Evolutionary conservation across 1,139 yeast genomes (phyloP).

Genomic region (Sugiyamaella japonica): DNA sequence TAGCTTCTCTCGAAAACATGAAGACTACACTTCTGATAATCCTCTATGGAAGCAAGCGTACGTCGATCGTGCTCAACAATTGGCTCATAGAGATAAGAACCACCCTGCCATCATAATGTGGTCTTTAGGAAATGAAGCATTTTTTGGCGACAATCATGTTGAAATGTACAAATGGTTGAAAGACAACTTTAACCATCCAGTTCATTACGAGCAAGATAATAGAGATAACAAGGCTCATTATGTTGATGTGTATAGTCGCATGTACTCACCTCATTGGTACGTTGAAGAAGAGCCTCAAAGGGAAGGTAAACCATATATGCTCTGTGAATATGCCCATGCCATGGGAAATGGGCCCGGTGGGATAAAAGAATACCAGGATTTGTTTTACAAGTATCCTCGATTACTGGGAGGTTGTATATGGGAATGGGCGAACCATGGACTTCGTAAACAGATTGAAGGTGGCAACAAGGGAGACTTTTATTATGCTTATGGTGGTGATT

Average conservation of each 20-base stretch:
- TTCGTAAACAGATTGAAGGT: conserved; percentile 28
- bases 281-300: conserved; percentile 32
- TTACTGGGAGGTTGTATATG: conserved; percentile 44
- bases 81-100: conserved; percentile 40
- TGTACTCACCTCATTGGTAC: conserved; percentile 38
- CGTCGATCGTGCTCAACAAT: conserved; percentile 40
- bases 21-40: conserved; percentile 38
- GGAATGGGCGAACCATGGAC: conserved; percentile 47
- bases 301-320: conserved; percentile 38
- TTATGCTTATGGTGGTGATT: conserved; percentile 44
- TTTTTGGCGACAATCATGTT: conserved; percentile 40
- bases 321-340: conserved; percentile 45
- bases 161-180: conserved; percentile 38
- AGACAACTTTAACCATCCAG: conserved; percentile 35
- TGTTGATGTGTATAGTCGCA: conserved; percentile 40
- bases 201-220: conserved; percentile 39
- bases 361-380: conserved; percentile 39
- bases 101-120: conserved; percentile 43
- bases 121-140: conserved; percentile 45
- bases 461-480: conserved; percentile 19
- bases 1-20: conserved; percentile 16
- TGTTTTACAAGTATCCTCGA: conserved; percentile 37
- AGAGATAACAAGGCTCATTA: conserved; percentile 35
- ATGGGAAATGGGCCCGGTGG: conserved; percentile 47
- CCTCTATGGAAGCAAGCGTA: conserved; percentile 41